Evolutionary conservation across 208 protist species (phyloP).

Genomic region (Trichomonas vaginalis): DNA sequence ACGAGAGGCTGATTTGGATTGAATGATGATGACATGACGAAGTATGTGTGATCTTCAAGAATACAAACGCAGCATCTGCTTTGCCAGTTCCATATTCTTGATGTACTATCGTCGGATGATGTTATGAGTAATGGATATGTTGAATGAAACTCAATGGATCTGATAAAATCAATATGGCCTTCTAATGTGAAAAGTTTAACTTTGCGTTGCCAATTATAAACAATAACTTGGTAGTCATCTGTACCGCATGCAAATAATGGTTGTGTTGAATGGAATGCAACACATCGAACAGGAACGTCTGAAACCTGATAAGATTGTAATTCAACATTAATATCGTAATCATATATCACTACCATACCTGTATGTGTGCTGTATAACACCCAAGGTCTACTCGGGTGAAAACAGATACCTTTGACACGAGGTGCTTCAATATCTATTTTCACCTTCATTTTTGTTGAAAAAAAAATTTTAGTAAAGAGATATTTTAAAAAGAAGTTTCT

Average conservation of each 20-base stretch:
- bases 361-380: constrained; percentile 88
- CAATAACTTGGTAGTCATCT: constrained; percentile 93
- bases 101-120: constrained; percentile 88
- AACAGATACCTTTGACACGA: constrained; percentile 88
- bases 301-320: not conserved
- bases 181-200: constrained; percentile 85
- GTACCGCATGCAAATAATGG: constrained; percentile 94
- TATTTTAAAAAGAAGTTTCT: no score
- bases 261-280: constrained; percentile 90
- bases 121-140: constrained; percentile 88
- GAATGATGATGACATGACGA: constrained; percentile 88
- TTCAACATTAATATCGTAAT: constrained; percentile 75
- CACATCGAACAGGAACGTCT: constrained; percentile 70
- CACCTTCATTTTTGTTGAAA: not conserved
- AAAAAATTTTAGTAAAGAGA: no score
- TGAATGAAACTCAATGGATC: constrained; percentile 66
- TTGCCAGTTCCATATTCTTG: constrained; percentile 67
- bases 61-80: constrained; percentile 68
- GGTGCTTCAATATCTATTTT: constrained; percentile 90
- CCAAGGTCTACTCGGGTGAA: constrained; percentile 91
- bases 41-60: constrained; percentile 87
- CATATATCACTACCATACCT: constrained; percentile 94
- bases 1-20: constrained; percentile 58
- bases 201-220: constrained; percentile 96
- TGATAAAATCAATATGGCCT: constrained; percentile 96